Percentiles rank a stretch among this genome's conserved stretches.
Conservation (phyloP, 352 stramenopile species). For the Globisporangium uncinulatum region DNA sequence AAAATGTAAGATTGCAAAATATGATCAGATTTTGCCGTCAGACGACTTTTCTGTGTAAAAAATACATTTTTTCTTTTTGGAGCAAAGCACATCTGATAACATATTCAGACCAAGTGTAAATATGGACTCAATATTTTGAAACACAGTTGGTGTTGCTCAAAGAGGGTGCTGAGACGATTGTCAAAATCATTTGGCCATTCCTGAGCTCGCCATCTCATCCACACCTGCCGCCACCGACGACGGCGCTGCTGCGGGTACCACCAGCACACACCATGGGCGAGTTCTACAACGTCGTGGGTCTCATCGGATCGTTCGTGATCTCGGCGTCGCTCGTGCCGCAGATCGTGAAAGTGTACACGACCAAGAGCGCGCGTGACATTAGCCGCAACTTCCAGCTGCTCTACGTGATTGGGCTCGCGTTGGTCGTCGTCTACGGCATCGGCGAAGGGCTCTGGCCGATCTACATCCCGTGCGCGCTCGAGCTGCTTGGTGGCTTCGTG, state of each 20-base stretch:
- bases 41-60: too few relatives aligned
- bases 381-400: constrained; percentile 34
- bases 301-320: constrained; percentile 58
- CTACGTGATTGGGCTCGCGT: constrained; percentile 26
- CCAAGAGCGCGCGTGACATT: constrained; percentile 34
- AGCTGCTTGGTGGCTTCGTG: constrained; percentile 22
- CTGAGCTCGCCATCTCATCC: not conserved
- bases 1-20: too few relatives aligned
- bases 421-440: constrained; percentile 33
- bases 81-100: too few relatives aligned
- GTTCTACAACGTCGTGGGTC: constrained; percentile 34
- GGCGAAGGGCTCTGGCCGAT: constrained; percentile 39
- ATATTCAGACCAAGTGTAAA: too few relatives aligned
- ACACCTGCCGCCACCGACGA: not conserved
- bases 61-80: too few relatives aligned
- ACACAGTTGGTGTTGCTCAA: too few relatives aligned
- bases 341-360: constrained; percentile 51
- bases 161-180: too few relatives aligned
- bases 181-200: not conserved
- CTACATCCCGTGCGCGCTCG: constrained; percentile 35
- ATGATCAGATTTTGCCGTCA: too few relatives aligned
- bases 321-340: constrained; percentile 51
- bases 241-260: not conserved
- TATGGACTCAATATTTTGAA: too few relatives aligned
- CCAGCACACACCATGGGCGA: constrained; percentile 5